Evolutionary conservation across 1,284 basidiomycete genomes (phyloP), one percentile per base, ranked within the genome.

Genomic region (Ceratobasidium theobromae): DNA sequence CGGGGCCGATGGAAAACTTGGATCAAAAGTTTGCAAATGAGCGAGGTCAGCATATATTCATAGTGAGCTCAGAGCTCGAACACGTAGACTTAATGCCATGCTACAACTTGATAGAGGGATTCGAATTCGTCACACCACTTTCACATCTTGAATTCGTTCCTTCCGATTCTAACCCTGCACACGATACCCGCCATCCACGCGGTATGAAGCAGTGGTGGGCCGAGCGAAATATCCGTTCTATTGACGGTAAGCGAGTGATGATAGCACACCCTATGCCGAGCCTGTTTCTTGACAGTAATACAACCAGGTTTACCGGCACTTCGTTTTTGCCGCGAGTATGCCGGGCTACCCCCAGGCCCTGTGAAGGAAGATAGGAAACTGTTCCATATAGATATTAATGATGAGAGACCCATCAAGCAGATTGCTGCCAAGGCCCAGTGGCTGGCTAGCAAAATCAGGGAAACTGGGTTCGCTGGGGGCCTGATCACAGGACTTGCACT

Each of bases 141-240:
- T 64, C 60, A n/a, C 60, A 64, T 32, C 25, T 64, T 27, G 21
- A 52, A 27, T 64, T 64, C 25, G 5, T 40, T n/a, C 49, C 35
- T 30, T 64, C 60, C n/a, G 5, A 33, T 14, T 48, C 49, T 52
- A 16, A 64, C n/a, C 18, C 48, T 14, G 43, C n/a, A 14, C 33
- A 52, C 28, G 60, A 64, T n/a, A 23, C 14, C 18, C 46, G 48
- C 30, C 35, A 67, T 45, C 54, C 54, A n/a, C 46, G 38, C 1
- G 80, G 81, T 0, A 75, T 82, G 70, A 77, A 76, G 66, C 69
- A 70, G 3, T 82, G 81, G 69, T 86, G 84, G 84, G 71, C 73
- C 21, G 51, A 65, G 9, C 69, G 76, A 52, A 86, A 84, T 70
- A n/a, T 62, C 48, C 73, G 71, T 28, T 84, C 82, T 67, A 73